Evolutionary conservation across 2,329 filamentous ascomycete genomes (phyloP), one percentile per base, ranked within the genome.

Genomic region (Aspergillus pseudonomiae): DNA sequence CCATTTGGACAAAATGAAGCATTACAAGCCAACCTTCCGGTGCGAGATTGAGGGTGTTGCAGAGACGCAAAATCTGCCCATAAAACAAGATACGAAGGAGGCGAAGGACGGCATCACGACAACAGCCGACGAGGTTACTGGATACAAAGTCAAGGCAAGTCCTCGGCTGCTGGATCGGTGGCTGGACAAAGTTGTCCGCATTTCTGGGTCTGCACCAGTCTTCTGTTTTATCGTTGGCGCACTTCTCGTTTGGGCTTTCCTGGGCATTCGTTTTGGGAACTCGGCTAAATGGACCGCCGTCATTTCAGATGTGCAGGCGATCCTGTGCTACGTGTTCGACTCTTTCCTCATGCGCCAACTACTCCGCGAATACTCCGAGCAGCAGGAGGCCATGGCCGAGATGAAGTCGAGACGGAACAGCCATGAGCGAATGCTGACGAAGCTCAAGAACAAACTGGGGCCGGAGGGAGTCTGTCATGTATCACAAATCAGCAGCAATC

Each of bases 261-360:
- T 74, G 11, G 73, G 73, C 0, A 73, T 75, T 62, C 67, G 26
- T 6, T 76, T 67, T 50, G 67, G 68, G 9, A 46, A 64, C 3
- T 63, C 63, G 6, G 65, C 66, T 11, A 63, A 60, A 36, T 77
- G 75, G 74, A 65, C 72, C 32, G 70, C 74, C 14, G 58, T 64
- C 1, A 75, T 77, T 32, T 75, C 72, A 6, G 74, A 77, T 60
- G 67, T 68, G 1, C 74, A 77, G 57, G 74, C 75, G 10, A 74
- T 77, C 32, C 30, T 77, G 21, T 73, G 71, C 54, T 75, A 75
- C 53, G 60, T 75, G 0, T 77, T 74, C 56, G 75, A 77, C 48
- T 74, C 74, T 1, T 66, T 77, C 26, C 61, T 76, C 26, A 74
- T 77, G 68, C 70, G 73, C 16, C 69, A 76, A 63, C 72, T 75